Percentiles rank a stretch among this genome's conserved stretches.
Evolutionary conservation across 495 filamentous ascomycete genomes (phyloP).

Genomic region (Chaetomidium leptoderma): DNA sequence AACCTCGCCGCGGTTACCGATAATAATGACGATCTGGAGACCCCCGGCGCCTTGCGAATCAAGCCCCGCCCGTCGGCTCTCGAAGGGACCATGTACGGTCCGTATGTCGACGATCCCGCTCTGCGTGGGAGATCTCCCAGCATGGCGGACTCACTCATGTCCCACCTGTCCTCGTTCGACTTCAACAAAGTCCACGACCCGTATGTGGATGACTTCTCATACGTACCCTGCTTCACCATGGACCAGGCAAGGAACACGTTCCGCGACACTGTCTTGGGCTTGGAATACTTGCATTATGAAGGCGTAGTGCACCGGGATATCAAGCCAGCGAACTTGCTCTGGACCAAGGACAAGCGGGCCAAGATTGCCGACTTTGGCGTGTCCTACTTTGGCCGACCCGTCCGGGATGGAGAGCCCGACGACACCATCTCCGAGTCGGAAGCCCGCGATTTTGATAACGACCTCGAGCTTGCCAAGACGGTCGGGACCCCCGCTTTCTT

Average conservation of each 20-base stretch:
- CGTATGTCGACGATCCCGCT: constrained; percentile 56
- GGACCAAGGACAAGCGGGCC: constrained; percentile 76
- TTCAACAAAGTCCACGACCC: constrained; percentile 50
- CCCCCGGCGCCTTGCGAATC: constrained; percentile 41
- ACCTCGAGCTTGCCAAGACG: constrained; percentile 92
- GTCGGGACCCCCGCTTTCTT: constrained; percentile 98
- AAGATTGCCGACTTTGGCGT: constrained; percentile 99
- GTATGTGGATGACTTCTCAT: constrained; percentile 78
- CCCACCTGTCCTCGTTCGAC: constrained; percentile 56
- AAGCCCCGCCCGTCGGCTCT: constrained; percentile 54
- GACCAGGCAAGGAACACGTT: constrained; percentile 82
- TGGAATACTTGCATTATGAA: constrained; percentile 96
- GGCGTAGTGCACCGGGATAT: constrained; percentile 98
- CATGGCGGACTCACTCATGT: constrained; percentile 57
- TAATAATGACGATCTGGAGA: constrained; percentile 48
- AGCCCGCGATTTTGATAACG: constrained; percentile 78
- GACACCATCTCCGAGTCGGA: constrained; percentile 80
- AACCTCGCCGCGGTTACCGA: constrained; percentile 33
- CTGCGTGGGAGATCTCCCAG: constrained; percentile 56
- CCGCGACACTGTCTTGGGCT: constrained; percentile 84
- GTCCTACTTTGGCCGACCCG: constrained; percentile 86
- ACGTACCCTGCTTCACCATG: constrained; percentile 86
- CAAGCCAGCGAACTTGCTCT: constrained; percentile 95
- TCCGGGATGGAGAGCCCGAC: constrained; percentile 68
- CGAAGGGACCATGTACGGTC: constrained; percentile 71